A percentile compares a stretch with the other conserved stretches of the same genome.
Conservation (phyloP, 495 filamentous ascomycete species). For the Cercophora samala region DNA sequence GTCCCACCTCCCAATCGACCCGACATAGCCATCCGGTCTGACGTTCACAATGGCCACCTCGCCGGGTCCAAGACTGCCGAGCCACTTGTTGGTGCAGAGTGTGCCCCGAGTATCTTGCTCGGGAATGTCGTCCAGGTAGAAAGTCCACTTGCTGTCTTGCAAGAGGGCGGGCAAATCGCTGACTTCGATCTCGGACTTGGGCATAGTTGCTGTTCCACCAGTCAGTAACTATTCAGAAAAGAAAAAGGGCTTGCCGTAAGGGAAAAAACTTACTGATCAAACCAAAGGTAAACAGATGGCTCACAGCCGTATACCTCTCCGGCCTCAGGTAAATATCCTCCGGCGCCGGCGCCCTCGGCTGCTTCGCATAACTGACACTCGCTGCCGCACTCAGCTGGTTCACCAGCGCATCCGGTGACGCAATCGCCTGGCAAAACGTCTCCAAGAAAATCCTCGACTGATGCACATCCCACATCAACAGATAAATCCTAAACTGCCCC, state of each 20-base stretch:
- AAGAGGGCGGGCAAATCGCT: constrained; percentile 56
- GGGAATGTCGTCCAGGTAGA: constrained; percentile 60
- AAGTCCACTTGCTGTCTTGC: constrained; percentile 61
- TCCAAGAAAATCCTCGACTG: constrained; percentile 52
- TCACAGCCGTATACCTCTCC: constrained; percentile 58
- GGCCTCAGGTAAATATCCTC: constrained; percentile 58
- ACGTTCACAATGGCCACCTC: constrained; percentile 59
- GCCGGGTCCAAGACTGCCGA: constrained; percentile 49
- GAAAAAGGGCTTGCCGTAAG: neutral
- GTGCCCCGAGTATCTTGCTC: constrained; percentile 47
- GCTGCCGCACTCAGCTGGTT: constrained; percentile 47
- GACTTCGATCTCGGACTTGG: constrained; percentile 56
- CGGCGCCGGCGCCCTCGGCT: constrained; percentile 45
- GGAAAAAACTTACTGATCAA: constrained; percentile 45
- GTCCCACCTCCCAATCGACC: constrained; percentile 54
- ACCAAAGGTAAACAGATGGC: constrained; percentile 57
- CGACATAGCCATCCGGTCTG: constrained; percentile 67
- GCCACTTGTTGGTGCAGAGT: constrained; percentile 60
- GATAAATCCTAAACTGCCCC: constrained; percentile 65
- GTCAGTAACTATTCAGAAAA: constrained; percentile 17
- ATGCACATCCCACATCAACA: constrained; percentile 57
- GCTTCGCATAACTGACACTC: constrained; percentile 50
- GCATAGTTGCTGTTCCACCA: constrained; percentile 47
- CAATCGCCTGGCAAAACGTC: constrained; percentile 47
- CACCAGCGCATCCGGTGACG: constrained; percentile 43